Evolutionary conservation across 306 rosid genomes (phyloP).

Genomic region (Echinosophora koreensis): DNA sequence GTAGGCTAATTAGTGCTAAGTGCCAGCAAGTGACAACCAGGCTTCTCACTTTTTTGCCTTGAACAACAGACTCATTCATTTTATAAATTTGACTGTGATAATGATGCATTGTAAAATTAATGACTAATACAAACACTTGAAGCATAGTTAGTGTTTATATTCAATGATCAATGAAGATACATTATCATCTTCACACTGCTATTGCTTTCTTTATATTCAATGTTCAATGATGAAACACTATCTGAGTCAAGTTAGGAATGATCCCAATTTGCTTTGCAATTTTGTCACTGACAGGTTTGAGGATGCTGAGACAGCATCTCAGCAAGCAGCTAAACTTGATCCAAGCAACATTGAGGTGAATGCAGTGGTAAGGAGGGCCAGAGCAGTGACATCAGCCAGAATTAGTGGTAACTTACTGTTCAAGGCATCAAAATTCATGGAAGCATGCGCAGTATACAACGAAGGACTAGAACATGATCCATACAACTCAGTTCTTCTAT

Average conservation of each 20-base stretch:
- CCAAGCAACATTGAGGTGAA: slow-evolving; percentile 65
- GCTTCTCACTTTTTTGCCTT: background rate
- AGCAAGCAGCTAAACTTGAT: slow-evolving; percentile 72
- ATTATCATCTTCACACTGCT: background rate
- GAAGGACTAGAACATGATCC: slow-evolving; percentile 88
- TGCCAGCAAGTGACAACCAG: background rate
- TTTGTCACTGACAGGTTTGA: slow-evolving; percentile 72
- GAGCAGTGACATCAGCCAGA: slow-evolving; percentile 73
- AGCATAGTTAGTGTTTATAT: background rate
- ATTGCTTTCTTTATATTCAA: background rate
- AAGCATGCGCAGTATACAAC: slow-evolving; percentile 74
- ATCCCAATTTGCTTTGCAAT: slow-evolving; percentile 50
- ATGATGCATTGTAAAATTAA: background rate
- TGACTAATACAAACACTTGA: slow-evolving; percentile 24
- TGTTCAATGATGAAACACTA: background rate
- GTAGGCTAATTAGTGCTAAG: slow-evolving; percentile 1
- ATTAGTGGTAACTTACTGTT: slow-evolving; percentile 89
- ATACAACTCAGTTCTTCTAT: slow-evolving; percentile 75
- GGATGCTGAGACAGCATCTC: slow-evolving; percentile 74
- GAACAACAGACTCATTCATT: background rate
- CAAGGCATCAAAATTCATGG: slow-evolving; percentile 75
- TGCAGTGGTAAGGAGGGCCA: slow-evolving; percentile 67
- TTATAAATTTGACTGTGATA: slow-evolving; percentile 1
- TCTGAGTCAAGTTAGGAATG: slow-evolving; percentile 12
- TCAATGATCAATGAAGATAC: background rate